These are phyloP conservation scores for Pyricularia sp. DNA, from an alignment of 2,329 filamentous ascomycete genomes.

Conservation along the genomic window DNA sequence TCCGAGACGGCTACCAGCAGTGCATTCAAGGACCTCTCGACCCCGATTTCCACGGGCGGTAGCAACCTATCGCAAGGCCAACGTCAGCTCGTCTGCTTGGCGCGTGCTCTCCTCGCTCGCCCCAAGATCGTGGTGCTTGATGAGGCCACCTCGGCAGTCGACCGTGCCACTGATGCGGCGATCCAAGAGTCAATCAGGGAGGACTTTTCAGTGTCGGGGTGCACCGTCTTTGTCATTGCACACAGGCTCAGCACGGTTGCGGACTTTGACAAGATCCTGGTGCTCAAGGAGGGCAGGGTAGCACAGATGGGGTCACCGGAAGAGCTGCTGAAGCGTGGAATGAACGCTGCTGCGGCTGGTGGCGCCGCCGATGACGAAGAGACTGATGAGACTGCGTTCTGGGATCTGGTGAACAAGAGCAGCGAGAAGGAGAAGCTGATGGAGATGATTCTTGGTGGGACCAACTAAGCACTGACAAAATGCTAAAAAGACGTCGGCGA, in stretches of 20 bases:
- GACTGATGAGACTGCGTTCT: conserved; percentile 13
- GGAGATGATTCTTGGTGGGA: conserved; percentile 15
- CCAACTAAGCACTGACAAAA: neutral
- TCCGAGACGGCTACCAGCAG: conserved; percentile 7
- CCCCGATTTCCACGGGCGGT: conserved; percentile 18
- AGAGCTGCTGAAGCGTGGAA: conserved; percentile 25
- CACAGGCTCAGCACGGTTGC: conserved; percentile 30
- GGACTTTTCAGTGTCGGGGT: conserved; percentile 30
- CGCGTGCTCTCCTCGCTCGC: conserved; percentile 27
- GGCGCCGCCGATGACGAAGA: conserved; percentile 1
- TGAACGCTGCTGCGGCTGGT: conserved; percentile 11
- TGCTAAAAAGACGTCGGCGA: neutral
- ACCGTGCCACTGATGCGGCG: conserved; percentile 40
- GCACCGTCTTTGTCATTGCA: conserved; percentile 36
- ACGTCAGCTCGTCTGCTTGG: conserved; percentile 34
- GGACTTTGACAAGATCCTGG: conserved; percentile 36
- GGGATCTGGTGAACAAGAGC: conserved; percentile 17
- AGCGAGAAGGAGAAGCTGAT: conserved; percentile 15
- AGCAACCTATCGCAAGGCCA: conserved; percentile 31
- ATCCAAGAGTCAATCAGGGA: conserved; percentile 43
- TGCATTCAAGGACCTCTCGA: conserved; percentile 19
- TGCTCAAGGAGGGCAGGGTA: conserved; percentile 33
- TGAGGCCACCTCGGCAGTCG: conserved; percentile 35
- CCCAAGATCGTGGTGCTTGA: conserved; percentile 28
- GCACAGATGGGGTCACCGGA: conserved; percentile 26